Evolutionary conservation across 768 basidiomycete genomes (phyloP), one percentile per base, ranked within the genome.

Genomic region (Calocybe gangraenosa): DNA sequence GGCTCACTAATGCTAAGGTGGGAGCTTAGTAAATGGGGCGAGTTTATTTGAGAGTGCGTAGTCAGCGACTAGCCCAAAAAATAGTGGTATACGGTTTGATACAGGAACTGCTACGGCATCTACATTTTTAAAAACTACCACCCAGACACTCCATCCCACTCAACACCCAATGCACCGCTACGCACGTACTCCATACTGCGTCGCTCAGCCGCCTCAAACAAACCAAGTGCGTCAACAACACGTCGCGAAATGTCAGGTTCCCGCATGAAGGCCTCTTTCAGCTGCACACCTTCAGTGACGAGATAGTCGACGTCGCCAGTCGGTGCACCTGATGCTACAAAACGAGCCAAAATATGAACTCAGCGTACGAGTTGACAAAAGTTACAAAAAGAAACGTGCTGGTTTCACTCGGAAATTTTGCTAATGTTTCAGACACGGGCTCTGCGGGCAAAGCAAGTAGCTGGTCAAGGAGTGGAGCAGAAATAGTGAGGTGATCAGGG

Each of bases 401-500:
- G 25, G 5, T 11, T 28, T 28, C 11, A 28, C 25, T 11, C 11
- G 25, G 25, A 11, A 28, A 5, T 6, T 28, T 28, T 28, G 25
- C 25, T 6, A 28, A 6, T 11, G 5, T 28, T 28, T 28, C 25
- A 28, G 25, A 11, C 25, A 28, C 42, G 2, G 52, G 33, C 11
- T 66, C 49, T 9, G 58, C 35, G 22, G 65, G 59, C 2, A 60
- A 40, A 3, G 46, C 44, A 9, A 59, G 55, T 11, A 76, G 64
- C 40, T 69, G 52, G 36, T 71, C 68, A 14, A 77, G 63, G 17
- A 76, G 58, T 8, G 54, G 49, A 5, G 61, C 67, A 5, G 72
- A 66, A 22, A 76, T 57, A 0, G 74, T 76, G 40, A 75, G 55
- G 46, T 74, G 70, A 50, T 74, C 58, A 1, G 73, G 71, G 11